Percentiles rank a stretch among this genome's conserved stretches.
These are phyloP conservation scores for Akanthomyces muscarius DNA, from an alignment of 2,329 filamentous ascomycete species.

Conservation along the genomic window DNA sequence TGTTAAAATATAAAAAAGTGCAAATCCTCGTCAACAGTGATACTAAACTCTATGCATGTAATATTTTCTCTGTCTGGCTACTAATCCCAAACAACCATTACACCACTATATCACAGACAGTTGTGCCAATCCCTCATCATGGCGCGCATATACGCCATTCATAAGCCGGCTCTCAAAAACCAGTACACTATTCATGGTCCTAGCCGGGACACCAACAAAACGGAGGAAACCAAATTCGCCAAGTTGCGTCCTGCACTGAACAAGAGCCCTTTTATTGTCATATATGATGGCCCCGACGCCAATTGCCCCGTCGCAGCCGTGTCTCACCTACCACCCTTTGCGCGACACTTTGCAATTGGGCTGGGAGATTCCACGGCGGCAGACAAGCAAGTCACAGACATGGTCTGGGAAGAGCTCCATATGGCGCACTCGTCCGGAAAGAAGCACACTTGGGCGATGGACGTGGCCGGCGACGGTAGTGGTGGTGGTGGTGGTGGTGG, in stretches of 20 bases:
- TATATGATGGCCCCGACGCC: constrained; percentile 7
- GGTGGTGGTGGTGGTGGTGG: neutral
- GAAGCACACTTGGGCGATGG: constrained; percentile 16
- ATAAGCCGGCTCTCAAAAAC: constrained; percentile 7
- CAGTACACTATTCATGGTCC: constrained; percentile 8
- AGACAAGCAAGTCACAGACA: neutral
- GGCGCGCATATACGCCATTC: constrained; percentile 9
- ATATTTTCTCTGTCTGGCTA: no score
- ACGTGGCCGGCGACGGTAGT: neutral
- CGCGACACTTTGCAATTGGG: constrained; percentile 5
- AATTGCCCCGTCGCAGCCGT: constrained; percentile 3
- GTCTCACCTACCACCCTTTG: constrained; percentile 14
- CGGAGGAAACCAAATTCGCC: neutral
- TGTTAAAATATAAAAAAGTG: neutral
- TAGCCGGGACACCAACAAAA: neutral
- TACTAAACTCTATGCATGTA: neutral
- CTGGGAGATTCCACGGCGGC: constrained; percentile 1
- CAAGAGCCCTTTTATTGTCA: constrained; percentile 3
- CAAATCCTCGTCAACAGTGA: neutral
- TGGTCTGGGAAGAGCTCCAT: constrained; percentile 12
- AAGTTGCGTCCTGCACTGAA: neutral
- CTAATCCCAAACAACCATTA: neutral
- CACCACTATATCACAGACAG: neutral
- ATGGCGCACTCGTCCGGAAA: constrained; percentile 12
- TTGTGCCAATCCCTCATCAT: neutral